Base-by-base conservation (phyloP, 2,329 filamentous ascomycete species). In the Talaromyces marneffei region DNA sequence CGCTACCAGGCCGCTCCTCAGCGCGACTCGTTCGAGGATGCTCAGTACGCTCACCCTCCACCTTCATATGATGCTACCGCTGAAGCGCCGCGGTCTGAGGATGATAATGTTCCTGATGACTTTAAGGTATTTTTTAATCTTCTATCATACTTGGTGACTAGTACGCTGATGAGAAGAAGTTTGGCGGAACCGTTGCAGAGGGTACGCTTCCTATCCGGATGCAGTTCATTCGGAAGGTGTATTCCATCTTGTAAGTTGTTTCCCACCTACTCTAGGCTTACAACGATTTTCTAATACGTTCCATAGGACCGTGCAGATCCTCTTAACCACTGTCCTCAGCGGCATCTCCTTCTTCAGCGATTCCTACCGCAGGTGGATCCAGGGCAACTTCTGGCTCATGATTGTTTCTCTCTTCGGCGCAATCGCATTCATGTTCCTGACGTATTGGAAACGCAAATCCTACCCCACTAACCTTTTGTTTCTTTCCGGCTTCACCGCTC, bases 181-280 rank as follows among this genome's bases (percentile, higher is more conserved):
- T 96, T 72, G 94, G 93, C 68, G 92, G 92, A 64, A 91, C 88
- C 18, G 92, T 97, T 63, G 88, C 92, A 67, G 94, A 97, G 80
- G 93, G 91, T 52, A 96, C 92, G 20, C 82, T 97, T 72, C 92
- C 96, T 71, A 96, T 99, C 73, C 90, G 93, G 68, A 96, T 97
- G 86, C 90, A 94, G 77, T 99, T 97, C 77, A 83, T 96, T 69
- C 88, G 92, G 77, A 97, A 97, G 82, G 94, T 99, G 73, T 99
- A 99, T 79, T 89, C 92, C 62, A 99, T 99, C 77, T 83, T 99
- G 79, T 85, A 75, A 79, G 82, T 74, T n/a, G 35, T 20, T 18
- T 20, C 14, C 20, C 40, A 44, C 10, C 16, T 20, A 10, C 9
- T 6, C 14, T 16, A 25, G 7, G 1, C 5, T 18, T 9, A 44